Conservation (phyloP, 371 early-diverging fungal genomes). For the Choanephora cucurbitarum region DNA sequence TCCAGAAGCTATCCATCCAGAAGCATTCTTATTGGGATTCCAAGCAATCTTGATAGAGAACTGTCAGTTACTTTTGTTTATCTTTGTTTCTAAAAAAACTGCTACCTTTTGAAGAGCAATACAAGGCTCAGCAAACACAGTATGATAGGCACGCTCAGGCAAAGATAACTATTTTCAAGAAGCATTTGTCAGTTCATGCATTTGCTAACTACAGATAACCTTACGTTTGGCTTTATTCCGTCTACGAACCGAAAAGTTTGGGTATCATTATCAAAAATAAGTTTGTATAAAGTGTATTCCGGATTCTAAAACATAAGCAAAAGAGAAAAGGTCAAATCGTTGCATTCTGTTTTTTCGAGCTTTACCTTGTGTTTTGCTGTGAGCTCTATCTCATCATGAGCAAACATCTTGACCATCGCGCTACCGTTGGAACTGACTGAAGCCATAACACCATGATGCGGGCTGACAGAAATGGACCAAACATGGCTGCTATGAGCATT, state of each 20-base stretch:
- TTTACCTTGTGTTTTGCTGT: conserved; percentile 3
- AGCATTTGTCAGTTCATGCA: too few species aligned
- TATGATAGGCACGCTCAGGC: conserved; percentile 3
- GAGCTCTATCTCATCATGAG: neutral
- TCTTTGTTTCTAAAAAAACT: too few species aligned
- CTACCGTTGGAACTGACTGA: conserved; percentile 10
- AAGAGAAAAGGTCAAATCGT: neutral
- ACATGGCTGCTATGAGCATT: conserved; percentile 8
- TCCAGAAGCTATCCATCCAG: conserved; percentile 32
- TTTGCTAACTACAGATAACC: neutral
- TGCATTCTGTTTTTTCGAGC: neutral
- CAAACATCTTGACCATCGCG: conserved; percentile 3
- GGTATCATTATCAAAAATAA: neutral
- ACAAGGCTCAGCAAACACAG: conserved; percentile 8
- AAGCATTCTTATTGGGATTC: conserved; percentile 23
- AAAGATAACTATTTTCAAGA: neutral
- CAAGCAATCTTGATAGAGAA: conserved; percentile 20
- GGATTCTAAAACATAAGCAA: neutral
- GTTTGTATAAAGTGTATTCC: conserved; percentile 13
- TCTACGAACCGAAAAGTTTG: conserved; percentile 9
- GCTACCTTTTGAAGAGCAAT: conserved; percentile 4
- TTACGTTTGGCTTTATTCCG: conserved; percentile 13
- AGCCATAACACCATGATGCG: conserved; percentile 8
- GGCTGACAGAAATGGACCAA: conserved; percentile 15
- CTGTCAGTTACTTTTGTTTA: too few species aligned